These are phyloP conservation scores for Aureobasidium subglaciale DNA, from an alignment of 2,329 filamentous ascomycete species.

Conservation along the genomic window DNA sequence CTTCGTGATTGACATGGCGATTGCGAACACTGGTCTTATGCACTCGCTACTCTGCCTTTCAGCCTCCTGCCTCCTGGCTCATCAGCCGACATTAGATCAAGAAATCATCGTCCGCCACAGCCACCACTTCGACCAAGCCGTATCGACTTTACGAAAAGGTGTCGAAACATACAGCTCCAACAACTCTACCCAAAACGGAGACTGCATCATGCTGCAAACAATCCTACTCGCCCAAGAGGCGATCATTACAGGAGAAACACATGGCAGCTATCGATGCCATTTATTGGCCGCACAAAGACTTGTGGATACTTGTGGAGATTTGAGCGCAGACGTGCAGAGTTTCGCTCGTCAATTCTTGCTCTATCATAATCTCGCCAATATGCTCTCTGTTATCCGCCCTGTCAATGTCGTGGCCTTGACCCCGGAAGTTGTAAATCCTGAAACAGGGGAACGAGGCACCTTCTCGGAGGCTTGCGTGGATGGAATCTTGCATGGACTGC, in stretches of 20 bases:
- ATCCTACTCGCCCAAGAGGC: conserved; percentile 55
- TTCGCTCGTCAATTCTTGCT: conserved; percentile 72
- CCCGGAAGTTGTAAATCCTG: conserved; percentile 28
- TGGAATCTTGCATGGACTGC: conserved; percentile 41
- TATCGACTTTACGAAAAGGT: conserved; percentile 21
- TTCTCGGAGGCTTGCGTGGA: not conserved
- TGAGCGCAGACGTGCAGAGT: conserved; percentile 62
- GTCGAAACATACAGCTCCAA: conserved; percentile 16
- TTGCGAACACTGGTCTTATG: conserved; percentile 75
- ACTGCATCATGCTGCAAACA: conserved; percentile 56
- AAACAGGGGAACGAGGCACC: conserved; percentile 34
- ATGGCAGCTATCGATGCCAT: conserved; percentile 71
- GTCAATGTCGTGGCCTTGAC: conserved; percentile 50
- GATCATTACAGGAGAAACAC: conserved; percentile 52
- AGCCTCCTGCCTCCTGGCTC: conserved; percentile 61
- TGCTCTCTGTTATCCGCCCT: too few relatives aligned
- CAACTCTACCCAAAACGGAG: conserved; percentile 17
- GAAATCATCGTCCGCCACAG: conserved; percentile 48
- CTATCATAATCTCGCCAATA: conserved; percentile 62
- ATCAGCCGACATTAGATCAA: conserved; percentile 38
- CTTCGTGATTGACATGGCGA: conserved; percentile 73
- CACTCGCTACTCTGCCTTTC: conserved; percentile 81
- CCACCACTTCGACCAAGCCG: conserved; percentile 45
- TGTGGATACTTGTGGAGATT: conserved; percentile 47
- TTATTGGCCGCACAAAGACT: conserved; percentile 68